A percentile compares a stretch with the other conserved stretches of the same genome.
These are phyloP conservation scores for Viola odorata DNA, from an alignment of 345 rosid genomes.

Conservation along the genomic window DNA sequence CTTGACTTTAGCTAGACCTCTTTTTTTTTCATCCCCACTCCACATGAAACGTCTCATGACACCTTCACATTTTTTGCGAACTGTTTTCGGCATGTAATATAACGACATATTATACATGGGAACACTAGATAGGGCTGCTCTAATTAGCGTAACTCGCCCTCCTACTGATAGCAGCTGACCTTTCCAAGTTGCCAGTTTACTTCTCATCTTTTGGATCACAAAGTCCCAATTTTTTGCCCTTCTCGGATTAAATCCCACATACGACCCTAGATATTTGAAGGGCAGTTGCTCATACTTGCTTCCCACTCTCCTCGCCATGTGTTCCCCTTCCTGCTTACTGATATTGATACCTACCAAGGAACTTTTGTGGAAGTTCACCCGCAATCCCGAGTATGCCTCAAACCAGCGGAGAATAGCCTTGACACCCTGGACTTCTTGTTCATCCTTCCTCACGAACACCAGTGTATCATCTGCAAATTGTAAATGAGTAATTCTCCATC, in stretches of 20 bases:
- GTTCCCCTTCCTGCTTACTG: too few relatives aligned
- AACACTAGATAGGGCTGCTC: too few relatives aligned
- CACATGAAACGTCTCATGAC: too few relatives aligned
- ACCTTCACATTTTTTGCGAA: too few relatives aligned
- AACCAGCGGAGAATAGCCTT: neutral
- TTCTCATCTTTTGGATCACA: neutral
- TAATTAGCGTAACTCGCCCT: too few relatives aligned
- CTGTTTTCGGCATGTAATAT: too few relatives aligned
- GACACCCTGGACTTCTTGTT: neutral
- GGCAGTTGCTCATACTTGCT: neutral
- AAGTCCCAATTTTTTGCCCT: neutral
- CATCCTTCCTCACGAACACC: neutral
- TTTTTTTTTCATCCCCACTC: too few relatives aligned
- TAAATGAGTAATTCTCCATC: neutral
- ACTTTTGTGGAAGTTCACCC: neutral
- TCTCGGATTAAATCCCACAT: neutral
- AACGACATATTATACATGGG: too few relatives aligned
- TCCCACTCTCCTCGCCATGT: too few relatives aligned
- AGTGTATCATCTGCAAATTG: neutral
- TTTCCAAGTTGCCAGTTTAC: too few relatives aligned
- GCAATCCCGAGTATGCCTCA: neutral
- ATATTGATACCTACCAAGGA: neutral
- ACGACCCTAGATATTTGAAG: neutral
- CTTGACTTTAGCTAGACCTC: too few relatives aligned
- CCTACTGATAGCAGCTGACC: too few relatives aligned